Base-by-base conservation (phyloP, 148 eudicot genomes). In the Pouteria glomerata region DNA sequence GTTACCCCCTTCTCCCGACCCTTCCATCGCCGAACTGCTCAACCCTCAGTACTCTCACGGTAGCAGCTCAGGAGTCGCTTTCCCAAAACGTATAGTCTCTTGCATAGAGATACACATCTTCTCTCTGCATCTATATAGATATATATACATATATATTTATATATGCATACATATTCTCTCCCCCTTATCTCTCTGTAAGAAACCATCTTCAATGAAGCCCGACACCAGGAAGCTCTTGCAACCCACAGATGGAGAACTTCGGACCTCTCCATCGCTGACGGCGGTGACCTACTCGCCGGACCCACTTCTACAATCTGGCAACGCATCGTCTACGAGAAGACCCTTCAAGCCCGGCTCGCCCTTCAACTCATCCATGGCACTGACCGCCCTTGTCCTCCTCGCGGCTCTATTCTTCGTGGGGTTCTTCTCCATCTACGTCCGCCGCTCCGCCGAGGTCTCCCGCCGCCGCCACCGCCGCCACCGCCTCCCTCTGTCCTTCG, bases 401-500 rank as follows among this genome's bases (percentile, higher is more conserved):
- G 75, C 87, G 11, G 90, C 86, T 1, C 80, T 90, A 53, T 90
- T 90, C 65, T 88, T 90, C 80, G 76, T 90, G 80, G 96, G 81
- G 1, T 90, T 90, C 70, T 84, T 88, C 79, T 90, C 92, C 6
- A 69, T 88, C 45, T 90, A 90, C 74, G 71, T 88, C 69, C 87
- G 96, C 44, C 89, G 89, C 23, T 81, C 83, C 70, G 62, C 62
- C 23, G 83, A 71, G 29, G 69, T 60, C 21, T 48, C 74, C 27
- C 78, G 74, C 21, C 52, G 68, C 50, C 48, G 75, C 56, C 45
- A 45, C 68, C 37, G 51, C 21, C 35, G 1, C 0, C 1, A 34
- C 0, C 29, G 27, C 3, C 15, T 21, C 2, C 1, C 66, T 47
- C 4, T 29, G 30, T 27, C 60, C 29, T 65, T n/a, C 30, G n/a